phyloP scores from a whole-genome alignment of 1,139 yeast genomes.

The Blastobotrys elegans region DNA sequence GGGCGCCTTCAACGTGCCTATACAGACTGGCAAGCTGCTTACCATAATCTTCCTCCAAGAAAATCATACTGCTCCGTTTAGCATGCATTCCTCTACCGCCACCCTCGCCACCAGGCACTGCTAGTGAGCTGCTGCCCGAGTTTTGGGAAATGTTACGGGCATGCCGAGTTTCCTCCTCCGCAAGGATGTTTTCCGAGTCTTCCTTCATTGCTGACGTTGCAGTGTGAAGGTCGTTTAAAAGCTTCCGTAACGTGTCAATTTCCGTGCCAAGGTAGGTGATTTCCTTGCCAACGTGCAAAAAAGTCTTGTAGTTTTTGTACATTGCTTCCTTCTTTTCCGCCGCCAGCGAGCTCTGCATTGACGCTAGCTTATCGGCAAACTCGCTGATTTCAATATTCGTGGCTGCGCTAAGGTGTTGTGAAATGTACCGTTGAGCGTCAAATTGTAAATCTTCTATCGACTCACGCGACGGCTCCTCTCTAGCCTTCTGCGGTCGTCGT shows the following conservation, averaged over 20 bases:
- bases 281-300: slow-evolving; percentile 62
- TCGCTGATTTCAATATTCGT: slow-evolving; percentile 70
- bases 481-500: not conserved
- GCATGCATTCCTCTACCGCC: slow-evolving; percentile 7
- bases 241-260: slow-evolving; percentile 54
- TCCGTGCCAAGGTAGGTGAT: slow-evolving; percentile 60
- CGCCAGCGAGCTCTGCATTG: slow-evolving; percentile 51
- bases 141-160: not conserved
- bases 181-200: slow-evolving; percentile 48
- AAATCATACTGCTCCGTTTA: slow-evolving; percentile 66
- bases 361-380: slow-evolving; percentile 54
- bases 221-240: slow-evolving; percentile 56
- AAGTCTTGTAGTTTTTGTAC: slow-evolving; percentile 67
- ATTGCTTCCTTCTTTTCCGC: slow-evolving; percentile 61
- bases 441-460: slow-evolving; percentile 33
- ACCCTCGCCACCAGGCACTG: not conserved
- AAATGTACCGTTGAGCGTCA: slow-evolving; percentile 50
- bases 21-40: slow-evolving; percentile 65
- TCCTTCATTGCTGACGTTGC: slow-evolving; percentile 64
- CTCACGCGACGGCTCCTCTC: slow-evolving; percentile 12
- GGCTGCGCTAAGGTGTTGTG: slow-evolving; percentile 54
- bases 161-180: slow-evolving; percentile 22
- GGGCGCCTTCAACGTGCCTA: slow-evolving; percentile 87
- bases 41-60: slow-evolving; percentile 79
- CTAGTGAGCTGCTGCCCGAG: not conserved